Conservation (phyloP, 371 early-diverging fungal species). For the Rhizomucor pusillus region DNA sequence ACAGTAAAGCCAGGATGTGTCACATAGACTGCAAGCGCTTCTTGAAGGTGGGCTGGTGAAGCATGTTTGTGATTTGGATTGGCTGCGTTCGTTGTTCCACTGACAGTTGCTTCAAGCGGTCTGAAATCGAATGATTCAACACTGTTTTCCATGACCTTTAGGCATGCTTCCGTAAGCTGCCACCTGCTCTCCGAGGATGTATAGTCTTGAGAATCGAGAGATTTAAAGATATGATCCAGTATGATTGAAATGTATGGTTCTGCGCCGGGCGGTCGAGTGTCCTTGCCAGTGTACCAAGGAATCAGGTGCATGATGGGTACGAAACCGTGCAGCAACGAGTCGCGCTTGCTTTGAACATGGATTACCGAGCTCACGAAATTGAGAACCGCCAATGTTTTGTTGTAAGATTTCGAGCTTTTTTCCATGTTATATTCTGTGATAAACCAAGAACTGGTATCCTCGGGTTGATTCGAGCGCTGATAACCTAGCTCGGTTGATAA, state of each 20-base stretch:
- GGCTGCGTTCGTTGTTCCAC: slow-evolving; percentile 3
- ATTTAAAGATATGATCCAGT: slow-evolving; percentile 77
- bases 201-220: slow-evolving; percentile 66
- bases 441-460: slow-evolving; percentile 11
- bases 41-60: slow-evolving; percentile 4
- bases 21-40: slow-evolving; percentile 18
- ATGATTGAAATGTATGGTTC: slow-evolving; percentile 81
- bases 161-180: slow-evolving; percentile 71
- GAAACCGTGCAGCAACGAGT: slow-evolving; percentile 38
- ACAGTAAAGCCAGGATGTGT: slow-evolving; percentile 89
- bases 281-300: slow-evolving; percentile 59
- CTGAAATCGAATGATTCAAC: slow-evolving; percentile 71
- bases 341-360: slow-evolving; percentile 49
- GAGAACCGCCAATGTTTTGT: slow-evolving; percentile 83
- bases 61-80: slow-evolving; percentile 3
- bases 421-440: slow-evolving; percentile 32
- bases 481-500: not conserved
- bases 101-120: slow-evolving; percentile 12
- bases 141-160: slow-evolving; percentile 78
- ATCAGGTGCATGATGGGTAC: slow-evolving; percentile 45
- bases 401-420: slow-evolving; percentile 66
- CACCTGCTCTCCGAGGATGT: slow-evolving; percentile 71
- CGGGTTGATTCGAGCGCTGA: not conserved
- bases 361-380: slow-evolving; percentile 71
- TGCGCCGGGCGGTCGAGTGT: slow-evolving; percentile 67